Evolutionary conservation across 306 rosid species (phyloP), one percentile per base, ranked within the genome.

Genomic region (Geum urbanum): DNA sequence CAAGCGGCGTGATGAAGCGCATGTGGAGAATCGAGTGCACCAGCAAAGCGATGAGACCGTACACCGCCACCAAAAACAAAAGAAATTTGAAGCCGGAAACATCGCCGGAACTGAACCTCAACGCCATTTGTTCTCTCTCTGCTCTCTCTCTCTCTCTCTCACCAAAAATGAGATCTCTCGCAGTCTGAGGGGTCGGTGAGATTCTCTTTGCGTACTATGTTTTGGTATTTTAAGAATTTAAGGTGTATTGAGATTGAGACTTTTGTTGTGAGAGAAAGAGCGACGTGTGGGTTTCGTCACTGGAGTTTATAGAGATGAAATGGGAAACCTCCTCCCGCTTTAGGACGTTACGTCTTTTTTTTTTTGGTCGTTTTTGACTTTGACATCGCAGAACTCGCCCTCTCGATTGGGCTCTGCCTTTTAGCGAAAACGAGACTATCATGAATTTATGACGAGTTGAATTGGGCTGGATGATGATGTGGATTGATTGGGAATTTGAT

Each of bases 1-100:
- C 83, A 32, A 91, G 95, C 8, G 97, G 97, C 53, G 53, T 78
- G 18, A 94, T 68, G 83, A 91, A 87, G 86, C 84, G 86, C 97
- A 94, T 89, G 81, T 94, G 76, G 57, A 86, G 12, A 53, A 87
- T 78, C 74, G 88, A 87, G 75, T 91, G 71, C 9, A 76, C 70
- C 14, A 94, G 83, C 76, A 82, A 58, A 66, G 99, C 82, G 76
- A 94, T 46, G 58, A 91, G 83, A 7, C 86, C 87, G 84, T 86
- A 94, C 76, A 82, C 27, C 57, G 74, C 66, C 22, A 80, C 79
- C 69, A 94, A 56, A 61, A 83, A 69, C 51, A 89, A 39, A 39
- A 95, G 14, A 46, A 95, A 79, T 72, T 85, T 95, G 81, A 87
- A 84, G n/a, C 80, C 96, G 12, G 89, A 68, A 0, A 52, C 87